These are phyloP conservation scores for Auricularia sp. DNA, from an alignment of 768 basidiomycete genomes.

Conservation along the genomic window DNA sequence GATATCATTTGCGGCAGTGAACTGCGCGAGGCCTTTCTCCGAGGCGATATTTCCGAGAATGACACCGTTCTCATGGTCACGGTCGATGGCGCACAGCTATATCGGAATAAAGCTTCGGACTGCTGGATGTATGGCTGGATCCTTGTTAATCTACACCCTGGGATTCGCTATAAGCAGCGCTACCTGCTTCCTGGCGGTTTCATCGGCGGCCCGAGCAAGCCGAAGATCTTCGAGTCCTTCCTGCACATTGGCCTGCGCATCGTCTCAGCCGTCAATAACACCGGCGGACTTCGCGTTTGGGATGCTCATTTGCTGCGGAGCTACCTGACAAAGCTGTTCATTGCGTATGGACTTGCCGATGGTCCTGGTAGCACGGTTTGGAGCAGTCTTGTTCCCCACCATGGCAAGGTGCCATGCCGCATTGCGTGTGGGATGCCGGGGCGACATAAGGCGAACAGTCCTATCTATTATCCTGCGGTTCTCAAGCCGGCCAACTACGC, in stretches of 20 bases:
- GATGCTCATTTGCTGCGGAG: constrained; percentile 10
- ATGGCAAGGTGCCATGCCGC: not conserved
- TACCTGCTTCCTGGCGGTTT: constrained; percentile 21
- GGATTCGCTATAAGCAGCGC: constrained; percentile 21
- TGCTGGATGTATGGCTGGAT: constrained; percentile 34
- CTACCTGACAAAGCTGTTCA: not conserved
- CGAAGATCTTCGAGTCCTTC: constrained; percentile 22
- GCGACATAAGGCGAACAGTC: not conserved
- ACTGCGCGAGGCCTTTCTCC: constrained; percentile 14
- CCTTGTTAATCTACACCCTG: constrained; percentile 21
- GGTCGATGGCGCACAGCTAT: constrained; percentile 34
- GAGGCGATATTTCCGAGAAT: constrained; percentile 13
- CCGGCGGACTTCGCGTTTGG: constrained; percentile 20
- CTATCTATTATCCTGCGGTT: not conserved
- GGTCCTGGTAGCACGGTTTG: not conserved
- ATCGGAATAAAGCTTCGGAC: constrained; percentile 31
- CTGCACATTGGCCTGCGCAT: constrained; percentile 22
- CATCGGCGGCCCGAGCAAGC: constrained; percentile 21
- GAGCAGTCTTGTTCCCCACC: not conserved
- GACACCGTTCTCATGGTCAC: constrained; percentile 28
- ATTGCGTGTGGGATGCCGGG: not conserved
- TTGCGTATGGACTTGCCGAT: constrained; percentile 1
- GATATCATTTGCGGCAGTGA: constrained; percentile 25
- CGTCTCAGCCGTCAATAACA: constrained; percentile 16
- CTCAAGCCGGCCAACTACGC: not conserved